Evolutionary conservation across 768 basidiomycete species (phyloP).

Genomic region (Amanita rimosa): DNA sequence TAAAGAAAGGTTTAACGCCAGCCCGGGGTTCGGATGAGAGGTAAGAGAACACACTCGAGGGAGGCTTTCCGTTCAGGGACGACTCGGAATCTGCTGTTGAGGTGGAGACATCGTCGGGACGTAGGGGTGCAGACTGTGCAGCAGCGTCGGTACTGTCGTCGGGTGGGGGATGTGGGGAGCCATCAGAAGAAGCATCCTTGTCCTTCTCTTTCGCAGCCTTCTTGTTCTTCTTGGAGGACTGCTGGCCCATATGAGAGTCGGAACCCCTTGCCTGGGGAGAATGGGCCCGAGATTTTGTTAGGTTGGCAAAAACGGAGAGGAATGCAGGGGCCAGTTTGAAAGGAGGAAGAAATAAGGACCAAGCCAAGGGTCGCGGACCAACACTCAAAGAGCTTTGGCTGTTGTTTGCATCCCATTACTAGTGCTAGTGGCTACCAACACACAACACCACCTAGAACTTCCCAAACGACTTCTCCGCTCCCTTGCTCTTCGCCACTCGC

Average conservation of each 20-base stretch:
- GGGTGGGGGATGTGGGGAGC: conserved; percentile 22
- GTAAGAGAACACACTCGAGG: conserved; percentile 20
- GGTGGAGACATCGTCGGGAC: conserved; percentile 26
- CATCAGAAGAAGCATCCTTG: conserved; percentile 25
- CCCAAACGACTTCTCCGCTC: conserved; percentile 80
- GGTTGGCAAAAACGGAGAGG: conserved; percentile 62
- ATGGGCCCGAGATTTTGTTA: conserved; percentile 62
- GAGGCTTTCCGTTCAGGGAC: conserved; percentile 30
- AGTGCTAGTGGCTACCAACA: conserved; percentile 11
- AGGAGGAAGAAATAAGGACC: conserved; percentile 10
- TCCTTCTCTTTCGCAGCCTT: conserved; percentile 64
- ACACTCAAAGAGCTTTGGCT: conserved; percentile 3
- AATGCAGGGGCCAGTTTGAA: conserved; percentile 75
- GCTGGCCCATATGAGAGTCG: conserved; percentile 63
- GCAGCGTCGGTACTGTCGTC: conserved; percentile 29
- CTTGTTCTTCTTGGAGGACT: conserved; percentile 74
- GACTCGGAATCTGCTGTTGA: conserved; percentile 24
- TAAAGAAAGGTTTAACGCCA: not conserved
- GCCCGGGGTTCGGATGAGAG: not conserved
- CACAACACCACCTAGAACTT: conserved; percentile 59
- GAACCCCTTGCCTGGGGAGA: conserved; percentile 53
- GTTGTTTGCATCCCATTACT: conserved; percentile 28
- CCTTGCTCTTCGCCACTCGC: conserved; percentile 91
- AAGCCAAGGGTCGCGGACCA: conserved; percentile 5
- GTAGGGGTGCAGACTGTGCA: conserved; percentile 32